A percentile compares a stretch with the other conserved stretches of the same genome.
Evolutionary conservation across 805 yeast genomes (phyloP).

Genomic region (Pichia phayaonensis): DNA sequence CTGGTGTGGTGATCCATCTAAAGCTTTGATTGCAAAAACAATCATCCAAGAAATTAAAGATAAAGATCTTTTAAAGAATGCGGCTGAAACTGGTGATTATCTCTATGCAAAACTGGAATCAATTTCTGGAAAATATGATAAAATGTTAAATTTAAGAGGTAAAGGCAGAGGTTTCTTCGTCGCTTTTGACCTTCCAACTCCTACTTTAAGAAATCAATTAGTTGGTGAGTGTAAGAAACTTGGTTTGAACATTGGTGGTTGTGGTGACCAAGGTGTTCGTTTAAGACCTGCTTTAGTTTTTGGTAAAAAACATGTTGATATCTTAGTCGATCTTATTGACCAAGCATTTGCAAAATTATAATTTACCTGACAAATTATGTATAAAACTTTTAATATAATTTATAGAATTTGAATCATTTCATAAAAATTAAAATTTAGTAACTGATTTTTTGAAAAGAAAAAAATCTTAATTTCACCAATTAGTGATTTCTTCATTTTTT

Average conservation of each 20-base stretch:
- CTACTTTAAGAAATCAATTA: slow-evolving; percentile 39
- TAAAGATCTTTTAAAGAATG: slow-evolving; percentile 40
- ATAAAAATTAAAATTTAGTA: too few relatives aligned
- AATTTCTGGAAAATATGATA: slow-evolving; percentile 31
- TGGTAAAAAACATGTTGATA: slow-evolving; percentile 53
- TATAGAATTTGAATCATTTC: neutral
- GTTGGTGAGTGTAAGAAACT: slow-evolving; percentile 37
- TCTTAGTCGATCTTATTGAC: slow-evolving; percentile 37
- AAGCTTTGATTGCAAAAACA: slow-evolving; percentile 54
- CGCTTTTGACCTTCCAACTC: slow-evolving; percentile 50
- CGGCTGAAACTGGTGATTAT: slow-evolving; percentile 48
- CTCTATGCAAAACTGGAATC: slow-evolving; percentile 36
- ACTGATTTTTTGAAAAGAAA: too few relatives aligned
- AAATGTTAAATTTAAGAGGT: slow-evolving; percentile 49
- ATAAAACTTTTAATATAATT: neutral
- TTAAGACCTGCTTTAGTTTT: slow-evolving; percentile 61
- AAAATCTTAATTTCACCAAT: too few relatives aligned
- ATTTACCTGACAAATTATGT: neutral
- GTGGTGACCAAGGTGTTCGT: slow-evolving; percentile 52
- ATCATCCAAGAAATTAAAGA: slow-evolving; percentile 48
- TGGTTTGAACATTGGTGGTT: slow-evolving; percentile 64
- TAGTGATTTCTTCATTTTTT: too few relatives aligned
- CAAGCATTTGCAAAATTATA: slow-evolving; percentile 24
- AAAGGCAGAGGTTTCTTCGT: slow-evolving; percentile 56
- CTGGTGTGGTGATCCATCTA: slow-evolving; percentile 73